Evolutionary conservation across 257 asterid species (phyloP).

Genomic region (Capsicum baccatum): DNA sequence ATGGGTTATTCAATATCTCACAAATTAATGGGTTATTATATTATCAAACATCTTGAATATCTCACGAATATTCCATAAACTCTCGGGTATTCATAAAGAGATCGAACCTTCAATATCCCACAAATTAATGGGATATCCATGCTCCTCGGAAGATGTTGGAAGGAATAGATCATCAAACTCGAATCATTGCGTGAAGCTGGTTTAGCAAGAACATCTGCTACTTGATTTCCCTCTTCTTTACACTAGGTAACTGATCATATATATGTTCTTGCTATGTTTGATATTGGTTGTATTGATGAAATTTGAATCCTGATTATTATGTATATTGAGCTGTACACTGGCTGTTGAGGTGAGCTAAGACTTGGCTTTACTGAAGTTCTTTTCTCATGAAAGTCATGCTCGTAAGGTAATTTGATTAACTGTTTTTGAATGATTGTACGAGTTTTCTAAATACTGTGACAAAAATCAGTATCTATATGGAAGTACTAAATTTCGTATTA

Average conservation of each 20-base stretch:
- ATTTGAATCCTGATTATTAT: neutral
- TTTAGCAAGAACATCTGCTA: no score
- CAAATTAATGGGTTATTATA: no score
- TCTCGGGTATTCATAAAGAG: no score
- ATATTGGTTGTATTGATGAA: neutral
- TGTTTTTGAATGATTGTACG: neutral
- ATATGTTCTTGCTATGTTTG: neutral
- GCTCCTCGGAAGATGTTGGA: no score
- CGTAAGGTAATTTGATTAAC: neutral
- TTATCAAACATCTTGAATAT: no score
- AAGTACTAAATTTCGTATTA: neutral
- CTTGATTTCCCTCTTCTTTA: no score
- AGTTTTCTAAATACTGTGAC: neutral
- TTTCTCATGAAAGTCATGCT: neutral
- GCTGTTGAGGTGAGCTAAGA: neutral
- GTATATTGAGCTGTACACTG: neutral
- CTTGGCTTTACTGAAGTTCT: neutral
- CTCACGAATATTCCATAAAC: no score
- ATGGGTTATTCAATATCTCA: no score
- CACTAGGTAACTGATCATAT: neutral
- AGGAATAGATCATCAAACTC: no score
- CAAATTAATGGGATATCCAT: no score
- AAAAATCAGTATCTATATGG: neutral
- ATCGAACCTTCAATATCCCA: no score
- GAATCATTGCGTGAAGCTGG: no score